These are phyloP conservation scores for Cryphonectria parasitica DNA, from an alignment of 2,329 filamentous ascomycete species.

Conservation along the genomic window DNA sequence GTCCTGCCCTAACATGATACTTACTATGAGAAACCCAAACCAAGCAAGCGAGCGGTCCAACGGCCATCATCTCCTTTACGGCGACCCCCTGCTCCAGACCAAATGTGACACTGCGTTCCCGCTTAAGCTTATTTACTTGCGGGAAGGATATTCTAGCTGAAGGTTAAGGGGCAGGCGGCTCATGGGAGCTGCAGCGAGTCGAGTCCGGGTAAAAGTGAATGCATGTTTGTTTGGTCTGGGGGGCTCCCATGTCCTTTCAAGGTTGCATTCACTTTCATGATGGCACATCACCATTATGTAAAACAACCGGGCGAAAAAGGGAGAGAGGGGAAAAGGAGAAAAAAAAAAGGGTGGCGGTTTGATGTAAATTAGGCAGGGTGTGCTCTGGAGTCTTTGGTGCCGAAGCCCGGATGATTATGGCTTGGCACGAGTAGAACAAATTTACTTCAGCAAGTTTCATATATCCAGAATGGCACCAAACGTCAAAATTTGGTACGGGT, in stretches of 20 bases:
- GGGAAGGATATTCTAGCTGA: neutral
- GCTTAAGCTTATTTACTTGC: neutral
- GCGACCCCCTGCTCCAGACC: neutral
- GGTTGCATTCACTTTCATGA: neutral
- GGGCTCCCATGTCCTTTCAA: neutral
- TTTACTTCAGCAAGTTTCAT: neutral
- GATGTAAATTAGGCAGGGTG: neutral
- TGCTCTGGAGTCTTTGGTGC: neutral
- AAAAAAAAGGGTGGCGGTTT: neutral
- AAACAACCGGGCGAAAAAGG: neutral
- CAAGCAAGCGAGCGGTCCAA: neutral
- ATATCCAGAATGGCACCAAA: neutral
- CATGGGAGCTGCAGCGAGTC: neutral
- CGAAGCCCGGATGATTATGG: neutral
- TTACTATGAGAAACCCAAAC: neutral
- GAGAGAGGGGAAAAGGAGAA: too few species aligned
- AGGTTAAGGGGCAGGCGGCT: neutral
- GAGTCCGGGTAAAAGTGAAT: neutral
- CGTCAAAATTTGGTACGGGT: neutral
- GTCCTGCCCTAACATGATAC: neutral
- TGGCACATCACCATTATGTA: neutral
- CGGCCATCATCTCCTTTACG: neutral
- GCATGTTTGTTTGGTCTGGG: neutral
- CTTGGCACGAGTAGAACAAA: neutral
- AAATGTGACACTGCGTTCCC: neutral